Percentiles rank a stretch among this genome's conserved stretches.
These are phyloP conservation scores for Begonia fuchsioides DNA, from an alignment of 306 rosid genomes.

Conservation along the genomic window DNA sequence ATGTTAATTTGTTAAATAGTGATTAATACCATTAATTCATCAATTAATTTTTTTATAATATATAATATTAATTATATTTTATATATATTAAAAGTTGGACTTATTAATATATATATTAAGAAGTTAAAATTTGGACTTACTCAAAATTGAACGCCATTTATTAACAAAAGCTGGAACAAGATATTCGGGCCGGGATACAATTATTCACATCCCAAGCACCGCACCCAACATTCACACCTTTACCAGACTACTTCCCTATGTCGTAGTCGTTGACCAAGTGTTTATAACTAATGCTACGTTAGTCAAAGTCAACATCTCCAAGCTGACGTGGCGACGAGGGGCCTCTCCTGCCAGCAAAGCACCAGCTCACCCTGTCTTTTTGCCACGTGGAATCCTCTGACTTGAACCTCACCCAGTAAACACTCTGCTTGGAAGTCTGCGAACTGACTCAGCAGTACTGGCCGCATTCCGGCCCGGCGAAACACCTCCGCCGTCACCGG, in stretches of 20 bases:
- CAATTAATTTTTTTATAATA: too few species aligned
- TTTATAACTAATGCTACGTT: neutral
- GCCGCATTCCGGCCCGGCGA: conserved; percentile 64
- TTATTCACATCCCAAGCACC: neutral
- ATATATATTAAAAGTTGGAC: too few species aligned
- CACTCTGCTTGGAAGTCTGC: conserved; percentile 80
- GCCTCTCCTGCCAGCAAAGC: conserved; percentile 62
- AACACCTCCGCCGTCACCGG: conserved; percentile 48
- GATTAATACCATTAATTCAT: too few species aligned
- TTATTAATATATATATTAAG: too few species aligned
- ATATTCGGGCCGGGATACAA: neutral
- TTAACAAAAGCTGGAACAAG: neutral
- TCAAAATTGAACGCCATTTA: neutral
- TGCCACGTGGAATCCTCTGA: conserved; percentile 70
- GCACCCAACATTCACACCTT: neutral
- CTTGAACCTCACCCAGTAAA: conserved; percentile 49
- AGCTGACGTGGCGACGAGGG: conserved; percentile 66
- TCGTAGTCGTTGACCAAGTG: neutral
- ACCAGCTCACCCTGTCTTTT: conserved; percentile 71
- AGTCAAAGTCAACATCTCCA: conserved; percentile 42
- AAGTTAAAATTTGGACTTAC: too few species aligned
- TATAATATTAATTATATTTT: too few species aligned
- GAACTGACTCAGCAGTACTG: conserved; percentile 65
- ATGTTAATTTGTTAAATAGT: too few species aligned
- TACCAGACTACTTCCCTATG: neutral